Evolutionary conservation across 2,329 filamentous ascomycete species (phyloP).

Genomic region (Beauveria australis): DNA sequence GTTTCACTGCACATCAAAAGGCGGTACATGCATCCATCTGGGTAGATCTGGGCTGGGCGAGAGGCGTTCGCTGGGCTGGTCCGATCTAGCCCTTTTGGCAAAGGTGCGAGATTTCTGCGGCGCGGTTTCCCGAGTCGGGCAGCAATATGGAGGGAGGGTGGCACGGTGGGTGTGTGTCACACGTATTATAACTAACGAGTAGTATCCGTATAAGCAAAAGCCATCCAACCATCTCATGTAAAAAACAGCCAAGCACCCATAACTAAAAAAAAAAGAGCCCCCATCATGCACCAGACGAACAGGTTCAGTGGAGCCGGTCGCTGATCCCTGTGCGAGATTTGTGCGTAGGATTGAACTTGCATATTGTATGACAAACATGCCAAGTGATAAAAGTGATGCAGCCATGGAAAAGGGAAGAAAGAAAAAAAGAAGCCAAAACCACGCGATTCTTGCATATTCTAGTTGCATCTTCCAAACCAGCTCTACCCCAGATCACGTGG

Average conservation of each 20-base stretch:
- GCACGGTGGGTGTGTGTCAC: no score
- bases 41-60: neutral
- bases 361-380: neutral
- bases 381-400: neutral
- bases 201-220: no score
- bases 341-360: neutral
- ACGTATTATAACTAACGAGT: no score
- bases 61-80: neutral
- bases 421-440: neutral
- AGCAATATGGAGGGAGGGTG: no score
- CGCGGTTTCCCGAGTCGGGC: neutral
- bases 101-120: neutral
- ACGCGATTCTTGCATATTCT: neutral
- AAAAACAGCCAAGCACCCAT: no score
- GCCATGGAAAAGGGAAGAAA: neutral
- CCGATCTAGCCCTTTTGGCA: neutral
- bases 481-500: neutral
- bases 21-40: neutral
- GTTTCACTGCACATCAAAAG: neutral
- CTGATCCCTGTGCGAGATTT: conserved; percentile 1
- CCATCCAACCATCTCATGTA: no score
- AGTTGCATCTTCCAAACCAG: neutral
- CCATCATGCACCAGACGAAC: neutral
- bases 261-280: no score
- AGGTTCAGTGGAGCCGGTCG: neutral